A percentile compares a stretch with the other conserved stretches of the same genome.
phyloP scores from a whole-genome alignment of 192 early-diverging fungal species.

The Rhizophagus prolifer region DNA sequence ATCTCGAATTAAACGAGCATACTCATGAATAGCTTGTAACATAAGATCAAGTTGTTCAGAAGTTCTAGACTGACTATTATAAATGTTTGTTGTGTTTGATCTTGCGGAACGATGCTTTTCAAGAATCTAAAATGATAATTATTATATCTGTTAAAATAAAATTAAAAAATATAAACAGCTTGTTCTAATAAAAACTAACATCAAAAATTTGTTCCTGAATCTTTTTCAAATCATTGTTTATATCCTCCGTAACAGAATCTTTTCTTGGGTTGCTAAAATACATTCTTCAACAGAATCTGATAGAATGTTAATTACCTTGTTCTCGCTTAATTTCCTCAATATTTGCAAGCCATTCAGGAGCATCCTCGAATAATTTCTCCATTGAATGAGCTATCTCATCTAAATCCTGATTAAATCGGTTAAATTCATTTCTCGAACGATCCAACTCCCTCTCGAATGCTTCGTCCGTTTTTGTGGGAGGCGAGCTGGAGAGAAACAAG shows the following conservation, averaged over 20 bases:
- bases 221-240: conserved; percentile 30
- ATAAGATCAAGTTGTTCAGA: conserved; percentile 25
- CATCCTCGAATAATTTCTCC: conserved; percentile 18
- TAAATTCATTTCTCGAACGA: conserved; percentile 11
- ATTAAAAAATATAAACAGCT: too few species aligned
- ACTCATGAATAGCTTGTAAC: conserved; percentile 32
- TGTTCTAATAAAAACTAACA: background rate
- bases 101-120: conserved; percentile 19
- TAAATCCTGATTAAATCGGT: conserved; percentile 24
- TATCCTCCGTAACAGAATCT: conserved; percentile 21
- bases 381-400: conserved; percentile 12
- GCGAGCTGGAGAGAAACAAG: background rate
- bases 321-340: conserved; percentile 26
- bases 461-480: background rate
- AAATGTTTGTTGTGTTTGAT: conserved; percentile 5
- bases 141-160: background rate
- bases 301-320: background rate
- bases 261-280: conserved; percentile 23
- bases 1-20: conserved; percentile 30
- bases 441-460: conserved; percentile 18
- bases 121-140: conserved; percentile 14
- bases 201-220: conserved; percentile 30
- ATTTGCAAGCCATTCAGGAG: conserved; percentile 12
- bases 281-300: conserved; percentile 29
- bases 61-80: conserved; percentile 23